Evolutionary conservation across 495 filamentous ascomycete species (phyloP).

Genomic region (Penicillium turbatum): DNA sequence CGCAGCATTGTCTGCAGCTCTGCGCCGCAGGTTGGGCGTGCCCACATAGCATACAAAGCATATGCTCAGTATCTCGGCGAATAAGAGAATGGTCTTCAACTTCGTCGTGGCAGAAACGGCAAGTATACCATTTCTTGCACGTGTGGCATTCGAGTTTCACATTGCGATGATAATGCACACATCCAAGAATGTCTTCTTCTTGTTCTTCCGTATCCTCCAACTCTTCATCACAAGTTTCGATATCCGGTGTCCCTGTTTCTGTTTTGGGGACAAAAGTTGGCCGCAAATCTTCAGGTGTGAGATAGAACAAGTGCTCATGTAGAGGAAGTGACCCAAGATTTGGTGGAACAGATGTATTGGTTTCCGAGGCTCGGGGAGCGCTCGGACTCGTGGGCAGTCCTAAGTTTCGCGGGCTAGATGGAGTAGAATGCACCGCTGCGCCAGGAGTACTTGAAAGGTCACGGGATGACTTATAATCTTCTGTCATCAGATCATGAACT

Average conservation of each 20-base stretch:
- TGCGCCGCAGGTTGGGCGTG: constrained; percentile 79
- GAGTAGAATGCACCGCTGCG: constrained; percentile 26
- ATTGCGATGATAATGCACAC: constrained; percentile 89
- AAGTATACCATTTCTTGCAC: constrained; percentile 91
- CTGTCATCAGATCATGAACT: constrained; percentile 80
- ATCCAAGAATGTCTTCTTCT: constrained; percentile 59
- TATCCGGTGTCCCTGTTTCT: constrained; percentile 35
- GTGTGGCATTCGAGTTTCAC: constrained; percentile 90
- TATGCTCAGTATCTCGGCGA: constrained; percentile 81
- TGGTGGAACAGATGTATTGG: constrained; percentile 20
- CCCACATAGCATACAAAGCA: constrained; percentile 97
- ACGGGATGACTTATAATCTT: constrained; percentile 60
- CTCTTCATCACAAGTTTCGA: constrained; percentile 39
- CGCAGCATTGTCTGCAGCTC: constrained; percentile 69
- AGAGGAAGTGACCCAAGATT: constrained; percentile 29
- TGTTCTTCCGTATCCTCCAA: constrained; percentile 41
- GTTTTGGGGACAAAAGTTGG: constrained; percentile 62
- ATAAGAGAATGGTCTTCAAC: constrained; percentile 77
- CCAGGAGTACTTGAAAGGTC: constrained; percentile 28
- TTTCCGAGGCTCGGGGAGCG: constrained; percentile 20
- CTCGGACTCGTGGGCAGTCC: constrained; percentile 34
- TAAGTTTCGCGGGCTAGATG: constrained; percentile 32
- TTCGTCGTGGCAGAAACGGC: constrained; percentile 90
- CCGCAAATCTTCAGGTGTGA: constrained; percentile 65
- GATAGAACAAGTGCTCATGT: constrained; percentile 55